These are phyloP conservation scores for Leccinum boreale DNA, from an alignment of 768 basidiomycete genomes.

Conservation along the genomic window DNA sequence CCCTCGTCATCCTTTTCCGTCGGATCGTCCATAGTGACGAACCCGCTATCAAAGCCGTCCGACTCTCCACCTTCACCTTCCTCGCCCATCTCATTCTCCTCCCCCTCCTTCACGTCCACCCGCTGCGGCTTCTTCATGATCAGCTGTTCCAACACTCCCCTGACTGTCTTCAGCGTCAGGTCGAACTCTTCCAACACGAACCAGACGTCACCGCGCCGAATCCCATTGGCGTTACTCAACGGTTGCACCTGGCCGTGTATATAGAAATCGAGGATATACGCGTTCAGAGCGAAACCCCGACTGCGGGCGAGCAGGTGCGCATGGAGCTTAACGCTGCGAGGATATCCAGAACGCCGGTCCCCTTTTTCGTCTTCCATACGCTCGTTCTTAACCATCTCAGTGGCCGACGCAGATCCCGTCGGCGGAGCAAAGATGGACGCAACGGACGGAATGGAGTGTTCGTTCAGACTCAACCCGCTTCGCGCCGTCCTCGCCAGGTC, in stretches of 20 bases:
- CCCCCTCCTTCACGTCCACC: slow-evolving; percentile 9
- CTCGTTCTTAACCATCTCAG: background rate
- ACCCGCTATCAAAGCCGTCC: slow-evolving; percentile 33
- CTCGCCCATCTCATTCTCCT: slow-evolving; percentile 17
- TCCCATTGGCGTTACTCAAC: slow-evolving; percentile 51
- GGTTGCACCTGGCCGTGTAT: slow-evolving; percentile 56
- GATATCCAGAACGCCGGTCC: background rate
- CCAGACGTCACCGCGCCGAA: slow-evolving; percentile 64
- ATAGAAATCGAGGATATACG: slow-evolving; percentile 68
- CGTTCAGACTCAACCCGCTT: slow-evolving; percentile 51
- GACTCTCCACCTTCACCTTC: slow-evolving; percentile 4
- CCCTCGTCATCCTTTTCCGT: slow-evolving; percentile 23
- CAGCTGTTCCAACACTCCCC: slow-evolving; percentile 48
- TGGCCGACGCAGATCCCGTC: slow-evolving; percentile 11
- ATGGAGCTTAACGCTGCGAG: background rate
- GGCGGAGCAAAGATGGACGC: slow-evolving; percentile 28
- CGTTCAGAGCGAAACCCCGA: slow-evolving; percentile 45
- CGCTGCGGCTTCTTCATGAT: slow-evolving; percentile 28
- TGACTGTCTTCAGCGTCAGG: slow-evolving; percentile 47
- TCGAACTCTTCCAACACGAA: slow-evolving; percentile 58
- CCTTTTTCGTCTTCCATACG: background rate
- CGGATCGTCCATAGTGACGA: slow-evolving; percentile 26
- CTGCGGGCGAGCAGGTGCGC: background rate
- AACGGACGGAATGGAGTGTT: slow-evolving; percentile 60
- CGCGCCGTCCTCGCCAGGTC: slow-evolving; percentile 55